phyloP scores from a whole-genome alignment of 768 basidiomycete species.

The Cyclocybe cylindracea region DNA sequence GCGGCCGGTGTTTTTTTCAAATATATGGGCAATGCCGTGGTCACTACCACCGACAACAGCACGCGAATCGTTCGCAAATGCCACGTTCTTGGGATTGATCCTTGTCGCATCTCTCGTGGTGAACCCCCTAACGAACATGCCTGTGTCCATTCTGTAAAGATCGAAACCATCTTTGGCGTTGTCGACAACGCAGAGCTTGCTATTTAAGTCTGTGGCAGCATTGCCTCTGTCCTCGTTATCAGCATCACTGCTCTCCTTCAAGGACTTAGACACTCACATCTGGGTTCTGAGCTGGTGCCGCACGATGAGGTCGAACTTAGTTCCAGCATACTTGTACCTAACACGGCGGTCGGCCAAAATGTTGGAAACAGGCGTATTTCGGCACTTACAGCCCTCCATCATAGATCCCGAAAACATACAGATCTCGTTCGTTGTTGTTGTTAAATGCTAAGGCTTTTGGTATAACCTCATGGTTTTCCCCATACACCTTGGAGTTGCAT shows the following conservation, averaged over 20 bases:
- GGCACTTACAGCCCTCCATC: constrained; percentile 8
- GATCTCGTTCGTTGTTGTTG: constrained; percentile 1
- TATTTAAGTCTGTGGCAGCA: constrained; percentile 9
- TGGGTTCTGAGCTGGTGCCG: neutral
- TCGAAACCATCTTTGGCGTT: constrained; percentile 19
- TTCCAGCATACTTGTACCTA: too few species aligned
- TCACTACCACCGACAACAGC: constrained; percentile 21
- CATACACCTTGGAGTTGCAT: too few species aligned
- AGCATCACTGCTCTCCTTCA: neutral
- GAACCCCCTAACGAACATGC: constrained; percentile 11
- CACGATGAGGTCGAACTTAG: too few species aligned
- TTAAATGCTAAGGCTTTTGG: neutral
- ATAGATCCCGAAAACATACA: constrained; percentile 6
- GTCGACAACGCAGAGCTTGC: constrained; percentile 16
- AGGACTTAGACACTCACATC: neutral
- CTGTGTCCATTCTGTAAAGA: constrained; percentile 17
- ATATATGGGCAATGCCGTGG: constrained; percentile 20
- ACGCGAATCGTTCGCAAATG: constrained; percentile 9
- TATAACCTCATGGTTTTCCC: neutral
- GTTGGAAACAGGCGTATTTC: neutral
- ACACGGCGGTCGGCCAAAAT: neutral
- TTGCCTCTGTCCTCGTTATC: constrained; percentile 5
- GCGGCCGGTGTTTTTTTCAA: constrained; percentile 16
- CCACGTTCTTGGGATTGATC: constrained; percentile 18
- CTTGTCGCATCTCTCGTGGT: constrained; percentile 7